Evolutionary conservation across 2,329 filamentous ascomycete genomes (phyloP), one percentile per base, ranked within the genome.

Genomic region (Beauveria sp.): DNA sequence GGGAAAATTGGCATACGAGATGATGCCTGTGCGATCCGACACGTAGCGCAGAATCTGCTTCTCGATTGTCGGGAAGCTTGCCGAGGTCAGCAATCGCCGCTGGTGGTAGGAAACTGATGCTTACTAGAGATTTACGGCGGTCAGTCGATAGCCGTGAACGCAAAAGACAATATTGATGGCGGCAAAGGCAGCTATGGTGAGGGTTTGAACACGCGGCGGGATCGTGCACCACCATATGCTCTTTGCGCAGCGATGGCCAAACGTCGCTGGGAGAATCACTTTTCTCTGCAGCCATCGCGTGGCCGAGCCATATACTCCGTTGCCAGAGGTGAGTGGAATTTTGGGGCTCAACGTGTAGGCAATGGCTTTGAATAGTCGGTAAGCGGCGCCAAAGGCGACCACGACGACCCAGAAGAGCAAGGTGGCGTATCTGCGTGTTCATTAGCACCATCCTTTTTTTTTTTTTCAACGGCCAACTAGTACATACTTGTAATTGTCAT

Each of bases 1-100:
- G 0, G 85, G 84, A 7, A 89, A 78, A 64, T 88, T 88, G 4
- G 82, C 83, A 65, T 86, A 83, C 0, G 84, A 82, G 26, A 90
- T 77, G 38, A 87, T 81, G 0, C 87, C 86, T 0, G 85, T 86
- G 10, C 87, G 80, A 64, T 88, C 85, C 0, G 84, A 82, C 0
- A 85, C 75, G 61, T 86, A 88, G 1, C 85, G 82, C 46, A 76
- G 74, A 0, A 73, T 51, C 62, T 80, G 78, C 5, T 68, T 70
- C 2, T 68, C 68, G 0, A 66, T 61, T 0, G 67, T 64, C 0
- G 72, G 69, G 56, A 74, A 79, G 64, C 76, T 79, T 12, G 14
- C 16, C 5, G 67, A 67, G 64, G 18, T 22, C 24, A 22, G 12
- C 24, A 43, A 8, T 24, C n/a, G 31, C 20, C 31, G 5, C 9